Percentiles rank a stretch among this genome's conserved stretches.
phyloP scores from a whole-genome alignment of 2,329 filamentous ascomycete species.

The Aspergillus phoenicis region DNA sequence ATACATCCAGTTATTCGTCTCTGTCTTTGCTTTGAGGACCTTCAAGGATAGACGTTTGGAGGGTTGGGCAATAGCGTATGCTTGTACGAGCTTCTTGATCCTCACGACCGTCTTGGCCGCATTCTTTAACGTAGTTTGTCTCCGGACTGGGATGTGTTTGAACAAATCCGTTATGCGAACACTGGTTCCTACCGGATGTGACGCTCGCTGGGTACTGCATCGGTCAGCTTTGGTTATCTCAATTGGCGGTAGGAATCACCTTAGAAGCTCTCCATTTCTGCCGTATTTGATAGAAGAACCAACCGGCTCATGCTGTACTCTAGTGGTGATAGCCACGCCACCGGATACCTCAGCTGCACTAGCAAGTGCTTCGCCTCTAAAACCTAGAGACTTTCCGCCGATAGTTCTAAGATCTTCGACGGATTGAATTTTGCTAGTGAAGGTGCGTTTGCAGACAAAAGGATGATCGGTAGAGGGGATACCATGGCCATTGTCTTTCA shows the following conservation, averaged over 20 bases:
- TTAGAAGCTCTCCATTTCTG: slow-evolving; percentile 52
- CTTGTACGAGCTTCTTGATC: slow-evolving; percentile 58
- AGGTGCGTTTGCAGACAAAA: slow-evolving; percentile 59
- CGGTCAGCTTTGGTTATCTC: not conserved
- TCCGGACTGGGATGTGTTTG: slow-evolving; percentile 61
- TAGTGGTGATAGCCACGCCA: slow-evolving; percentile 56
- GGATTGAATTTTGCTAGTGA: slow-evolving; percentile 65
- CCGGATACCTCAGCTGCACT: slow-evolving; percentile 63
- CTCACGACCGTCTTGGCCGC: slow-evolving; percentile 52
- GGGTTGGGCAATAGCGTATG: slow-evolving; percentile 63
- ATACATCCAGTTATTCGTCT: slow-evolving; percentile 63
- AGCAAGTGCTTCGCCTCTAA: slow-evolving; percentile 66
- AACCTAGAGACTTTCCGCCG: slow-evolving; percentile 62
- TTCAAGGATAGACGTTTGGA: slow-evolving; percentile 58
- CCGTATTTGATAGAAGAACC: slow-evolving; percentile 56
- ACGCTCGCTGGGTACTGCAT: slow-evolving; percentile 42
- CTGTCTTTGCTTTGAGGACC: slow-evolving; percentile 61
- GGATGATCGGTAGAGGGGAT: slow-evolving; percentile 59
- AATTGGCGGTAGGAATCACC: slow-evolving; percentile 33
- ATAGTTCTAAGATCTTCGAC: slow-evolving; percentile 59
- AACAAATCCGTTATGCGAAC: slow-evolving; percentile 61
- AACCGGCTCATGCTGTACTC: slow-evolving; percentile 59
- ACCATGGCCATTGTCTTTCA: slow-evolving; percentile 66
- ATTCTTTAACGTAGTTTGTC: slow-evolving; percentile 57
- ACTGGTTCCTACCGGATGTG: slow-evolving; percentile 63